Evolutionary conservation across 1,139 yeast species (phyloP), one percentile per base, ranked within the genome.

Genomic region (Suhomyces maxii): DNA sequence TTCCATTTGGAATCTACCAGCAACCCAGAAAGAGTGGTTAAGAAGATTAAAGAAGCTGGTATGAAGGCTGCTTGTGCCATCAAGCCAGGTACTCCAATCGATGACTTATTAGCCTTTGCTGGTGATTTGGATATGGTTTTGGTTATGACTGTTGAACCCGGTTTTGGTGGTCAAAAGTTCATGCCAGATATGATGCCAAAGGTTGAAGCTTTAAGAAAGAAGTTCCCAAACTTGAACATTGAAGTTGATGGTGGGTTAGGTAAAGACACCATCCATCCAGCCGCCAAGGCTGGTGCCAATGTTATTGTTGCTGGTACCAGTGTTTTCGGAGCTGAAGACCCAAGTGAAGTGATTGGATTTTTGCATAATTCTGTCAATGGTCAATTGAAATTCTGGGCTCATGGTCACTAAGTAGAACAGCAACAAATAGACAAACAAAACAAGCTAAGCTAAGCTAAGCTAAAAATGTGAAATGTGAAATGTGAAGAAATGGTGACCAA

Each of bases 231-330:
- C 33, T 73, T 91, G 64, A 84, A 93, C 67, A 88, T 93, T 57
- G 95, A 93, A 71, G 99, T 93, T 32, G 99, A 93, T 64, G 99
- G 99, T 52, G 99, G 99, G 0, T 75, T 93, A 53, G 96, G 95
- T 49, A 84, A 83, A 55, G 90, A 82, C 41, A 93, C 95, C 7
- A 83, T 89, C 45, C 86, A 82, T 44, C 78, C 77, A 34, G 97
- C 97, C 47, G 96, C 98, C 23, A 77, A 78, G 48, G 97, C 97
- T 9, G 98, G 98, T 47, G 99, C 99, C 44, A 93, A 93, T 65
- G 97, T 93, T 40, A 91, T 95, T 63, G 99, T 93, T 45, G 98
- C 99, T 2, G 99, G 99, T 37, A 93, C 99, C 13, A 80, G 96
- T 43, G 95, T 91, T 13, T 93, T 90, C 71, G 83, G 84, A 53